phyloP scores from a whole-genome alignment of 1,284 basidiomycete genomes.

The Malassezia equina region DNA sequence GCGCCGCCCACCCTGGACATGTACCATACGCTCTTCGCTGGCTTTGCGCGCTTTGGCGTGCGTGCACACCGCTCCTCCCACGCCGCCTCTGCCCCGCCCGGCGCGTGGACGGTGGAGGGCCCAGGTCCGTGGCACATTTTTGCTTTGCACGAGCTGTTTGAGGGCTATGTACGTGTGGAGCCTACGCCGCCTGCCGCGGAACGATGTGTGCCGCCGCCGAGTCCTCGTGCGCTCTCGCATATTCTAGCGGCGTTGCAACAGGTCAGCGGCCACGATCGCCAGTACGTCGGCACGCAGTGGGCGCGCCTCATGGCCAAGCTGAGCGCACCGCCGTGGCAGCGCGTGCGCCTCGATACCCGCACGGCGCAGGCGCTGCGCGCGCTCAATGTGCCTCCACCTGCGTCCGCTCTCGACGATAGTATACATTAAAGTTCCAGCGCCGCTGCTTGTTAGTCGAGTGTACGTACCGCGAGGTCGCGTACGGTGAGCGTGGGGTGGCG shows the following conservation, averaged over 20 bases:
- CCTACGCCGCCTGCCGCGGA: neutral
- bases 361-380: neutral
- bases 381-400: neutral
- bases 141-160: slow-evolving; percentile 12
- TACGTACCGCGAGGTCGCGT: slow-evolving; percentile 26
- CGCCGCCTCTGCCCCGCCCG: neutral
- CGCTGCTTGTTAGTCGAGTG: slow-evolving; percentile 1
- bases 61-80: neutral
- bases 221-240: slow-evolving; percentile 4
- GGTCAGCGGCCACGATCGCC: neutral
- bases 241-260: slow-evolving; percentile 13
- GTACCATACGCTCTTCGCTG: slow-evolving; percentile 14
- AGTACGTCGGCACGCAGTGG: slow-evolving; percentile 12
- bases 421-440: slow-evolving; percentile 39
- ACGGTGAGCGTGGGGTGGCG: slow-evolving; percentile 42
- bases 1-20: slow-evolving; percentile 1
- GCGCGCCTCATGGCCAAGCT: slow-evolving; percentile 12
- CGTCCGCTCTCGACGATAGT: slow-evolving; percentile 19
- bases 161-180: slow-evolving; percentile 11
- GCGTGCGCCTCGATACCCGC: slow-evolving; percentile 4
- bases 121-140: neutral
- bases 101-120: neutral
- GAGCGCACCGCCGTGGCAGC: slow-evolving; percentile 8
- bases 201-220: slow-evolving; percentile 3
- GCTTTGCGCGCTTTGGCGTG: slow-evolving; percentile 9